These are phyloP conservation scores for Pulveroboletus sp. DNA, from an alignment of 768 basidiomycete species.

Conservation along the genomic window DNA sequence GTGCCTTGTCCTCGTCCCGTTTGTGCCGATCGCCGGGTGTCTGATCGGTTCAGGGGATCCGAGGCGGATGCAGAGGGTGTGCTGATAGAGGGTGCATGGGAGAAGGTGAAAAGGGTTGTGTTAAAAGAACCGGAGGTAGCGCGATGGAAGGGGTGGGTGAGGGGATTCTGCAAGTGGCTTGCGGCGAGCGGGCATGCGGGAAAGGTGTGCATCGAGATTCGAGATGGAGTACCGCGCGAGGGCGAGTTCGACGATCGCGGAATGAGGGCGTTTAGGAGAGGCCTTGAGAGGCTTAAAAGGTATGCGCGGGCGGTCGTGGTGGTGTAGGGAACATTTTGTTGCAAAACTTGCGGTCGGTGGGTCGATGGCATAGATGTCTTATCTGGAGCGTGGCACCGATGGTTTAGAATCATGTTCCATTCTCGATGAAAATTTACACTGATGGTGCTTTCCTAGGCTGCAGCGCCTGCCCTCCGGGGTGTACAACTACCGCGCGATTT, in stretches of 20 bases:
- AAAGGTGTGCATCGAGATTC: slow-evolving; percentile 11
- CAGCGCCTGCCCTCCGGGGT: no score
- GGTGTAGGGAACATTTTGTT: no score
- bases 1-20: background rate
- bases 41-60: no score
- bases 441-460: no score
- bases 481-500: no score
- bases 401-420: no score
- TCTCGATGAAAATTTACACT: no score
- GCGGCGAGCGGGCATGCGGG: slow-evolving; percentile 14
- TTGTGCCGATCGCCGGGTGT: background rate
- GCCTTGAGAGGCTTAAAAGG: slow-evolving; percentile 10
- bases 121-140: slow-evolving; percentile 10
- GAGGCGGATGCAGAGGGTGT: background rate
- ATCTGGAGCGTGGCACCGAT: no score
- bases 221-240: background rate
- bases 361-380: no score
- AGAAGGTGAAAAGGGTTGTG: slow-evolving; percentile 1
- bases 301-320: slow-evolving; percentile 6
- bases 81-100: slow-evolving; percentile 10
- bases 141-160: slow-evolving; percentile 13
- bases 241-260: background rate
- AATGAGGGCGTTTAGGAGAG: slow-evolving; percentile 3
- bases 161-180: slow-evolving; percentile 17
- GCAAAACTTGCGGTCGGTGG: no score